These are phyloP conservation scores for Xylariales sp. DNA, from an alignment of 2,329 filamentous ascomycete genomes.

Conservation along the genomic window DNA sequence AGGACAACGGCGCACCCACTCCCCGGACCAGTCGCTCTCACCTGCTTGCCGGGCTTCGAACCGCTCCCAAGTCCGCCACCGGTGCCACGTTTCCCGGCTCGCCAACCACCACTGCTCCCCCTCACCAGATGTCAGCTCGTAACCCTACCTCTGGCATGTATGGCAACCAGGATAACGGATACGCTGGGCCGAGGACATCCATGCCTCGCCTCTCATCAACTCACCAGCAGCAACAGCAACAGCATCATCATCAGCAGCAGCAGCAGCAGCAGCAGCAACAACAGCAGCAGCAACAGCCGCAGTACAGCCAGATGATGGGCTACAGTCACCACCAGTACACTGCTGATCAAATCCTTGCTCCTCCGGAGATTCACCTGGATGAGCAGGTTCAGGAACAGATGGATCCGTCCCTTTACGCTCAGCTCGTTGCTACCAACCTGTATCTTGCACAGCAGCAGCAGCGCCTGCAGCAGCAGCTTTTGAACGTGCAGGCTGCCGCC, in stretches of 20 bases:
- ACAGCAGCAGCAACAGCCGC: slow-evolving; percentile 14
- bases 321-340: slow-evolving; percentile 57
- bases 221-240: slow-evolving; percentile 20
- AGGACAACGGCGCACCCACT: slow-evolving; percentile 67
- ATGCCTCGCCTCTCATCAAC: slow-evolving; percentile 35
- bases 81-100: slow-evolving; percentile 56
- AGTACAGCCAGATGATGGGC: slow-evolving; percentile 27
- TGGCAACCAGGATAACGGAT: slow-evolving; percentile 36
- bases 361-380: slow-evolving; percentile 73
- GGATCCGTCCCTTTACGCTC: slow-evolving; percentile 82
- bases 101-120: slow-evolving; percentile 31
- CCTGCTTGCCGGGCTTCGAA: slow-evolving; percentile 86
- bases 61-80: slow-evolving; percentile 80
- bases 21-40: slow-evolving; percentile 94
- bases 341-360: slow-evolving; percentile 84
- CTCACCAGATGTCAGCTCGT: slow-evolving; percentile 35
- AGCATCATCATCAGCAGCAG: no score
- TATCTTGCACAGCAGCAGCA: slow-evolving; percentile 94
- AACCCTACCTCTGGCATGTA: slow-evolving; percentile 42
- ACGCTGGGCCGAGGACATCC: slow-evolving; percentile 54
- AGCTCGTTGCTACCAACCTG: slow-evolving; percentile 85
- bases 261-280: no score
- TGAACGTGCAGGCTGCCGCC: slow-evolving; percentile 75
- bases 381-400: slow-evolving; percentile 67
- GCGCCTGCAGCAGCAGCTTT: slow-evolving; percentile 87